These are phyloP conservation scores for Mucor indicus DNA, from an alignment of 371 early-diverging fungal species.

Conservation along the genomic window DNA sequence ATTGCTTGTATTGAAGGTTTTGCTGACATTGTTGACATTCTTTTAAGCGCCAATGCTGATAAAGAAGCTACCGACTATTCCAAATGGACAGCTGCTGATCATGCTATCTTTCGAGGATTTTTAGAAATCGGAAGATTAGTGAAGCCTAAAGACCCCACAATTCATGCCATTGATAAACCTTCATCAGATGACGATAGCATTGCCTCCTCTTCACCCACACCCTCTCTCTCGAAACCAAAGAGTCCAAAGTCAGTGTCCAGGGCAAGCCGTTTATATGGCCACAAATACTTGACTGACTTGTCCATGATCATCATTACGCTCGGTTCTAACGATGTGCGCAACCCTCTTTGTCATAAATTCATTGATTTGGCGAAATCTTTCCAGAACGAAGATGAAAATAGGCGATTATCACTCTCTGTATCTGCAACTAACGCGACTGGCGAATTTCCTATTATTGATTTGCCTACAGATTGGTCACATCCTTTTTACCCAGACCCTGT, in stretches of 20 bases:
- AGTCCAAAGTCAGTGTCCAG: constrained; percentile 20
- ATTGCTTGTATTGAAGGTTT: constrained; percentile 64
- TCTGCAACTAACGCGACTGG: constrained; percentile 61
- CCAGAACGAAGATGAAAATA: constrained; percentile 19
- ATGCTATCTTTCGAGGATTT: constrained; percentile 65
- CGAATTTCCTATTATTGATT: constrained; percentile 59
- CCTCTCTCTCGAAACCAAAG: background rate
- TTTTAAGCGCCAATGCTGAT: constrained; percentile 58
- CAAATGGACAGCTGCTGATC: constrained; percentile 70
- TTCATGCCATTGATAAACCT: background rate
- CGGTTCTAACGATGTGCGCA: constrained; percentile 67
- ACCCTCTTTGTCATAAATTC: constrained; percentile 28
- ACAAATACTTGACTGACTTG: constrained; percentile 62
- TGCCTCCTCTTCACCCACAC: background rate
- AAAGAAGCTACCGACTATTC: constrained; percentile 43
- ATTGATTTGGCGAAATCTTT: constrained; percentile 23
- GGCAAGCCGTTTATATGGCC: constrained; percentile 60
- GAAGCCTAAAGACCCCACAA: constrained; percentile 8
- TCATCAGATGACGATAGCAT: constrained; percentile 4
- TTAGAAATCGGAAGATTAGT: constrained; percentile 50
- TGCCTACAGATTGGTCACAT: constrained; percentile 46
- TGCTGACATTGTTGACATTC: constrained; percentile 40
- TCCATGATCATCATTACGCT: constrained; percentile 65
- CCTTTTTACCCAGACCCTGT: constrained; percentile 56
- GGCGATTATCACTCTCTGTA: constrained; percentile 57